A percentile compares a stretch with the other conserved stretches of the same genome.
Evolutionary conservation across 2,329 filamentous ascomycete species (phyloP).

Genomic region (Scleromitrula shiraiana): DNA sequence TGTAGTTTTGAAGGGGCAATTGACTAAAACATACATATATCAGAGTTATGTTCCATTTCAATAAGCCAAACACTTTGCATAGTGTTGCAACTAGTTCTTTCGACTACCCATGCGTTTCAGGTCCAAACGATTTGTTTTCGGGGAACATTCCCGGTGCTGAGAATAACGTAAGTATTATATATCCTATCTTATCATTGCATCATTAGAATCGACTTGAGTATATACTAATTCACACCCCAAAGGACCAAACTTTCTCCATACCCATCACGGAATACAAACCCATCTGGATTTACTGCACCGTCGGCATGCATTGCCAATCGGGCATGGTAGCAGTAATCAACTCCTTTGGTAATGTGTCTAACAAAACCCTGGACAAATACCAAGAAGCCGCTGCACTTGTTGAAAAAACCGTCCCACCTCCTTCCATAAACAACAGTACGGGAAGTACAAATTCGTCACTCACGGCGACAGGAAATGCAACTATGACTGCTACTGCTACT

Average conservation of each 20-base stretch:
- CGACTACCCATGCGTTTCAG: conserved; percentile 57
- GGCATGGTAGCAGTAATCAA: conserved; percentile 36
- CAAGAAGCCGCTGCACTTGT: not conserved
- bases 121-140: conserved; percentile 51
- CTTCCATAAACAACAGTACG: not conserved
- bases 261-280: conserved; percentile 60
- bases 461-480: not conserved
- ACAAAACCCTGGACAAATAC: not conserved
- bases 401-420: not conserved
- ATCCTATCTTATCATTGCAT: not conserved
- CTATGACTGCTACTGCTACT: not conserved
- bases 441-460: not conserved
- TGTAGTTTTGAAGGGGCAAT: conserved; percentile 49
- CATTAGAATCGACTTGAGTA: conserved; percentile 38
- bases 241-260: conserved; percentile 62
- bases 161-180: not conserved
- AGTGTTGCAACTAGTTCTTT: conserved; percentile 75
- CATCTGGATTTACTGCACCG: conserved; percentile 73
- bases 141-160: conserved; percentile 49
- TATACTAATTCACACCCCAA: conserved; percentile 16
- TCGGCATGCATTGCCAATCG: conserved; percentile 61
- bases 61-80: conserved; percentile 63
- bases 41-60: conserved; percentile 1
- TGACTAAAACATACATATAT: conserved; percentile 35
- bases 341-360: not conserved